These are phyloP conservation scores for Gnaphalium uliginosum DNA, from an alignment of 129 eudicot genomes.

Conservation along the genomic window DNA sequence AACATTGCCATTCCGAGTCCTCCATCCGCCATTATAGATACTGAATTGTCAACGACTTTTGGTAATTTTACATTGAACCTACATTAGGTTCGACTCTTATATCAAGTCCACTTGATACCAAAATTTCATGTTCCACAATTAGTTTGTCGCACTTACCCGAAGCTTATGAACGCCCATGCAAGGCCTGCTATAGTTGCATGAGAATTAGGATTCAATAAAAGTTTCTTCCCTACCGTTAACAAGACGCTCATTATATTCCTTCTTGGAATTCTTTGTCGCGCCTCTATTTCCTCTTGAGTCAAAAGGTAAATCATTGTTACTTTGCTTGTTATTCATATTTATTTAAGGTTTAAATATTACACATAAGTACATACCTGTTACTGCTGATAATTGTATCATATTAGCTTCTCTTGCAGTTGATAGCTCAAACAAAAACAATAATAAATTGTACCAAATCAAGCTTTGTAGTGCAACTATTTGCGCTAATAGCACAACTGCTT, in stretches of 20 bases:
- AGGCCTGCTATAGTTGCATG: constrained; percentile 66
- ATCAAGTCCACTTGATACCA: neutral
- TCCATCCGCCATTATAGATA: constrained; percentile 71
- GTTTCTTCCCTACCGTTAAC: constrained; percentile 62
- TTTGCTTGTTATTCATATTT: neutral
- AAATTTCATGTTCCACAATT: neutral
- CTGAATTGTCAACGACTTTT: constrained; percentile 56
- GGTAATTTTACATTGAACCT: constrained; percentile 75
- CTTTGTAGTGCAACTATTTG: constrained; percentile 80
- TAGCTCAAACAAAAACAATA: constrained; percentile 65
- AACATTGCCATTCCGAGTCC: constrained; percentile 98
- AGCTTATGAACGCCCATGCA: constrained; percentile 76
- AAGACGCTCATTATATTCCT: constrained; percentile 35
- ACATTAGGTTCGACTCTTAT: constrained; percentile 22
- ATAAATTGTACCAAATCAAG: constrained; percentile 70
- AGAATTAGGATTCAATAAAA: constrained; percentile 71
- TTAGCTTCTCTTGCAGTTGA: constrained; percentile 45
- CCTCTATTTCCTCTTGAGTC: constrained; percentile 43
- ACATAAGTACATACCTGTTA: constrained; percentile 41
- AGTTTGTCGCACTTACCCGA: constrained; percentile 43
- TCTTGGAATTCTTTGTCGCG: constrained; percentile 20
- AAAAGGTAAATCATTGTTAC: neutral
- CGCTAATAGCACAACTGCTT: constrained; percentile 53
- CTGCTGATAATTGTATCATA: constrained; percentile 37
- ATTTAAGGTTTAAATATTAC: neutral